These are phyloP conservation scores for Talaromyces proteolyticus DNA, from an alignment of 495 filamentous ascomycete genomes.

Conservation along the genomic window DNA sequence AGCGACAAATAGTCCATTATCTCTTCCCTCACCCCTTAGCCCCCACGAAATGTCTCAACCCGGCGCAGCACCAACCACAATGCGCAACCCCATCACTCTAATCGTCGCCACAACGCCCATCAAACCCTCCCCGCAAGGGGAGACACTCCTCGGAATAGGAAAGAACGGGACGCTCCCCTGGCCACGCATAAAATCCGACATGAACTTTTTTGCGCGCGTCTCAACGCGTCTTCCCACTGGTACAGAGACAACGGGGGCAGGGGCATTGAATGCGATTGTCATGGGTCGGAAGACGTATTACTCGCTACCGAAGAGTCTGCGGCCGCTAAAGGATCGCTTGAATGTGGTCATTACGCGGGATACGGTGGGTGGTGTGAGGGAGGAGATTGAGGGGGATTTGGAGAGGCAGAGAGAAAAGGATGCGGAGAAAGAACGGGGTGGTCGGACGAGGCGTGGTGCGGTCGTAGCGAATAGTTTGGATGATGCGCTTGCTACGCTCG, in stretches of 20 bases:
- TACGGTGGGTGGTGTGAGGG: conserved; percentile 16
- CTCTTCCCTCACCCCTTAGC: not conserved
- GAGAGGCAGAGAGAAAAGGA: conserved; percentile 17
- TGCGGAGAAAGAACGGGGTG: conserved; percentile 1
- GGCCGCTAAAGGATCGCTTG: conserved; percentile 71
- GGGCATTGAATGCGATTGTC: conserved; percentile 66
- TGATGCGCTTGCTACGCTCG: conserved; percentile 44
- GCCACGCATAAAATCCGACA: conserved; percentile 80
- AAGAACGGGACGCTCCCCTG: conserved; percentile 75
- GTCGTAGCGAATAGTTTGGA: conserved; percentile 44
- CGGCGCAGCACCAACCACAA: conserved; percentile 10
- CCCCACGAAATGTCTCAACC: conserved; percentile 11
- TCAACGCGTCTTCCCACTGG: conserved; percentile 56
- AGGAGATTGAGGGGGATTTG: conserved; percentile 18
- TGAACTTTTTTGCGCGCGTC: conserved; percentile 89
- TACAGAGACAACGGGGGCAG: not conserved
- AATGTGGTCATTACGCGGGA: conserved; percentile 72
- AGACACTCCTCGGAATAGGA: conserved; percentile 77
- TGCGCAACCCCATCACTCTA: conserved; percentile 25
- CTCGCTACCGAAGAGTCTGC: conserved; percentile 66
- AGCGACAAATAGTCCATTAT: not conserved
- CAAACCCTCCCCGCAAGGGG: conserved; percentile 32
- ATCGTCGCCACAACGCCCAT: conserved; percentile 40
- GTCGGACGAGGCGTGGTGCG: conserved; percentile 15
- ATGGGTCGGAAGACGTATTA: conserved; percentile 98